Evolutionary conservation across 441 rosid species (phyloP).

Genomic region (Erodium moschatum): DNA sequence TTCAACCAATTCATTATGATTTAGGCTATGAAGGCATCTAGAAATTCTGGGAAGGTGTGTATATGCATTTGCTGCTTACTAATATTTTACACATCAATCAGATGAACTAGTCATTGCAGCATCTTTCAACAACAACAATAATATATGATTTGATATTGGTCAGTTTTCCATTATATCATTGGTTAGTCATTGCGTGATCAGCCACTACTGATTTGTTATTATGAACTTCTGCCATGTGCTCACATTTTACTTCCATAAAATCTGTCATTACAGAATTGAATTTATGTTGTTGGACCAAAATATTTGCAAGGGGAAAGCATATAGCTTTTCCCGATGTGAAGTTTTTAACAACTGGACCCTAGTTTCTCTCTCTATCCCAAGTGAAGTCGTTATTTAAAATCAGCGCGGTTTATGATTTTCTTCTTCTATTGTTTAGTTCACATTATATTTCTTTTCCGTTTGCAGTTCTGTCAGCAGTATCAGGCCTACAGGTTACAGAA

Average conservation of each 20-base stretch:
- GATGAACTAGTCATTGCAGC: neutral
- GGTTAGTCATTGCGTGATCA: neutral
- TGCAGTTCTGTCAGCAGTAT: slow-evolving; percentile 80
- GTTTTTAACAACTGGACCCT: neutral
- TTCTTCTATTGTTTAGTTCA: slow-evolving; percentile 6
- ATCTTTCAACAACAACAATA: neutral
- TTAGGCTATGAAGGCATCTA: neutral
- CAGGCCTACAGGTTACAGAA: slow-evolving; percentile 56
- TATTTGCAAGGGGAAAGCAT: neutral
- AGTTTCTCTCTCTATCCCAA: neutral
- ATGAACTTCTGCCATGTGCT: neutral
- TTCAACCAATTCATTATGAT: neutral
- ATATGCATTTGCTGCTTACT: neutral
- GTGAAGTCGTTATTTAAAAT: neutral
- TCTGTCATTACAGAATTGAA: neutral
- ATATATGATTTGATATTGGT: neutral
- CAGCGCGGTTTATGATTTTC: neutral
- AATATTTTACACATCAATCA: neutral
- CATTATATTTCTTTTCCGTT: slow-evolving; percentile 17
- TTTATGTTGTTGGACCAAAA: neutral
- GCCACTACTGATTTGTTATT: neutral
- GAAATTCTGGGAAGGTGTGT: neutral
- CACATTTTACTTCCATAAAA: neutral
- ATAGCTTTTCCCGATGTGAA: neutral
- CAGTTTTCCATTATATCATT: neutral